Evolutionary conservation across 805 yeast species (phyloP).

Genomic region (Wickerhamomyces queroliae): DNA sequence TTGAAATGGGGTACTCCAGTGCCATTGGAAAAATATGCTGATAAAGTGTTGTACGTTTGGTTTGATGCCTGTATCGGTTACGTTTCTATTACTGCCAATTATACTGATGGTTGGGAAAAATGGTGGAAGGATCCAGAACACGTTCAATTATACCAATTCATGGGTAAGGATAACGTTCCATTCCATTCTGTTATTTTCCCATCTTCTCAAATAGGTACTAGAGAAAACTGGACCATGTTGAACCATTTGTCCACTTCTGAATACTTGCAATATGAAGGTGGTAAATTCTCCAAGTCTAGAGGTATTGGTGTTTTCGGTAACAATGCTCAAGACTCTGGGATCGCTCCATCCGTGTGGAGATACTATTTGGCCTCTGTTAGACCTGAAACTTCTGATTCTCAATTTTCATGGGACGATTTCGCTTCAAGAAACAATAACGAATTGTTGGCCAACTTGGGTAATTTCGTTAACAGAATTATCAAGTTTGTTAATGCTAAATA

Average conservation of each 20-base stretch:
- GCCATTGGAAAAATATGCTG: constrained; percentile 78
- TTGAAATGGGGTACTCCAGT: constrained; percentile 98
- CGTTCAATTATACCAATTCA: constrained; percentile 87
- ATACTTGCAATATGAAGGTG: constrained; percentile 95
- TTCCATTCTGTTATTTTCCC: constrained; percentile 99
- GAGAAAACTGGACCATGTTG: constrained; percentile 83
- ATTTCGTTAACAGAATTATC: constrained; percentile 89
- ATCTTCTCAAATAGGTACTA: constrained; percentile 82
- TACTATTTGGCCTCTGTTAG: constrained; percentile 88
- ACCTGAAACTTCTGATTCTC: constrained; percentile 95
- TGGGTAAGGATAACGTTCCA: constrained; percentile 99
- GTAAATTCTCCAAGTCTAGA: constrained; percentile 97
- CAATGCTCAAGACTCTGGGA: constrained; percentile 90
- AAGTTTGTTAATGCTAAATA: constrained; percentile 89
- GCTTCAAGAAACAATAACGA: constrained; percentile 92
- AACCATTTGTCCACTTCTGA: constrained; percentile 93
- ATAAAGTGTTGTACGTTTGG: constrained; percentile 97
- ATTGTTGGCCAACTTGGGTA: constrained; percentile 92
- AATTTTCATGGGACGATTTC: constrained; percentile 96
- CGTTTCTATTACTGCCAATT: constrained; percentile 92
- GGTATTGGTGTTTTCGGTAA: constrained; percentile 98
- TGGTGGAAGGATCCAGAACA: constrained; percentile 97
- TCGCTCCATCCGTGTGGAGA: constrained; percentile 95
- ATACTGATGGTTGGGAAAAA: constrained; percentile 68
- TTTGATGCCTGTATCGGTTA: constrained; percentile 98